Base-by-base conservation (phyloP, 1,284 basidiomycete genomes). In the Uromyces viciae-fabae region DNA sequence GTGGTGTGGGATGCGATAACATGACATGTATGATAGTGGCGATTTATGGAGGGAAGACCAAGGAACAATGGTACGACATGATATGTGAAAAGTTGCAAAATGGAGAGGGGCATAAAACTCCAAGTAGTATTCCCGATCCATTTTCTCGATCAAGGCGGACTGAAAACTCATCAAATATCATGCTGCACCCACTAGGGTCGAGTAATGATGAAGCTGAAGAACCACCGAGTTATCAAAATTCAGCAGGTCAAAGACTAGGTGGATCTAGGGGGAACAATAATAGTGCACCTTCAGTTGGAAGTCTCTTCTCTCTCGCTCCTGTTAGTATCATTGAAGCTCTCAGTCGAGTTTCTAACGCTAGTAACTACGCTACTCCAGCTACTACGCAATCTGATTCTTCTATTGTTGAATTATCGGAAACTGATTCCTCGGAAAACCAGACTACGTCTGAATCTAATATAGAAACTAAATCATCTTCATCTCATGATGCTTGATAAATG, bases 1-100 rank as follows among this genome's bases (percentile, higher is more conserved):
- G 94, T 62, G 96, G 97, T 22, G 93, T 98, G 82, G 97, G 97
- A 31, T 98, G 95, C 86, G 97, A 99, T 88, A 99, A 99, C 88
- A 99, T 99, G 97, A 99, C 97, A 0, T 89, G 97, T 77, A 90
- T 98, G 83, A 90, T 99, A 81, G 90, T 99, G 69, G 97, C 94
- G 3, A 86, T 99, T 71, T 89, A 97, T 42, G 89, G 93, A 82
- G 95, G 94, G 42, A 91, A 91, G 82, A 94, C 94, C 19, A 91
- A 92, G 85, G 92, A 94, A 82, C 91, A 97, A 85, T 99, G 97
- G 97, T 93, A 93, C 85, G 87, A 89, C 33, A 99, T 95, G 97
- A 87, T 99, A 83, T 91, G 90, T 82, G 90, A 94, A 74, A 91
- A 95, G 60, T 93, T 96, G 58, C 90, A 95, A 84, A 89, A 89